Conservation (phyloP, 306 rosid genomes). For the Cucumis sativus region Cucumber_9930_V3 NC_026658.2:23589001-23589500, state of each 20-base stretch:
- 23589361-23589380: slow-evolving; percentile 34
- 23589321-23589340: slow-evolving; percentile 26
- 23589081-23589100: not conserved
- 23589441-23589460: slow-evolving; percentile 25
- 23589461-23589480: slow-evolving; percentile 31
- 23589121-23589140: not conserved
- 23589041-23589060: not conserved
- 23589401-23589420: slow-evolving; percentile 6
- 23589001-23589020: not conserved
- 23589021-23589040: not conserved
- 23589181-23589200: not conserved
- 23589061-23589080: not conserved
- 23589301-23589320: not conserved
- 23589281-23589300: not conserved
- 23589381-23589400: slow-evolving; percentile 28
- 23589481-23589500: not conserved
- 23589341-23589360: slow-evolving; percentile 22
- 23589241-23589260: not conserved
- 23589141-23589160: not conserved
- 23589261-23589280: not conserved
- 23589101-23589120: not conserved
- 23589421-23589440: slow-evolving; percentile 11
- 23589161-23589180: not conserved
- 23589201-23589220: not conserved
- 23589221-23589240: not conserved